These are phyloP conservation scores for Gastrodia elata DNA, from an alignment of 106 monocot species.

Conservation along the genomic window DNA sequence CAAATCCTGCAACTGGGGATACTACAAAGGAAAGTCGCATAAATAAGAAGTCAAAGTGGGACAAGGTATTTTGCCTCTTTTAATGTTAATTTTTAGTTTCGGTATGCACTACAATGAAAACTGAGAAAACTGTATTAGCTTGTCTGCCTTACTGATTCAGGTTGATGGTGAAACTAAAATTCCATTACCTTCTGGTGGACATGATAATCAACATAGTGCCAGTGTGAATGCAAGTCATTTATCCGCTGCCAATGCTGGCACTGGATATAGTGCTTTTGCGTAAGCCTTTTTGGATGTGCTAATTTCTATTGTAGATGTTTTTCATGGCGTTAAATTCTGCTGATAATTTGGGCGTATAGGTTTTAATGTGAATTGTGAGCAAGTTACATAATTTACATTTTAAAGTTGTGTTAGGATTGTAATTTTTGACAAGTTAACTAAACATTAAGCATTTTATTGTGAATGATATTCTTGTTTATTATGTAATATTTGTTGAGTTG, in stretches of 20 bases:
- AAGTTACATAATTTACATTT: not conserved
- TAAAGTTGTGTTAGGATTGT: not conserved
- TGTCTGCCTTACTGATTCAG: constrained; percentile 17
- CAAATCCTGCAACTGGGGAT: constrained; percentile 24
- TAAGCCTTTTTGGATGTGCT: constrained; percentile 27
- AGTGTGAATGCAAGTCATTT: constrained; percentile 48
- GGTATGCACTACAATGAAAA: not conserved
- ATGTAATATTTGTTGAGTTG: not conserved
- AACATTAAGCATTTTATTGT: not conserved
- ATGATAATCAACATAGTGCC: constrained; percentile 34
- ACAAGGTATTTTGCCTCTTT: constrained; percentile 50
- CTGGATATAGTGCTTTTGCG: constrained; percentile 95
- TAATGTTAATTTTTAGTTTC: not conserved
- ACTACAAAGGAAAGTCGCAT: constrained; percentile 42
- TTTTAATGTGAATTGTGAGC: not conserved
- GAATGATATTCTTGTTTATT: not conserved
- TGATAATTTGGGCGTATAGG: not conserved
- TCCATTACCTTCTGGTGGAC: constrained; percentile 29
- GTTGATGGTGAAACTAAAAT: constrained; percentile 68
- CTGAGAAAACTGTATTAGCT: not conserved
- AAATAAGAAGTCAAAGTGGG: constrained; percentile 93
- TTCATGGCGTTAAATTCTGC: not conserved
- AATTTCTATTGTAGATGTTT: not conserved
- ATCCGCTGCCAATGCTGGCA: constrained; percentile 65
- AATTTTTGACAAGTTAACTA: not conserved